Percentiles rank a stretch among this genome's conserved stretches.
Evolutionary conservation across 2,329 filamentous ascomycete species (phyloP).

Genomic region (Fusarium dimerum): DNA sequence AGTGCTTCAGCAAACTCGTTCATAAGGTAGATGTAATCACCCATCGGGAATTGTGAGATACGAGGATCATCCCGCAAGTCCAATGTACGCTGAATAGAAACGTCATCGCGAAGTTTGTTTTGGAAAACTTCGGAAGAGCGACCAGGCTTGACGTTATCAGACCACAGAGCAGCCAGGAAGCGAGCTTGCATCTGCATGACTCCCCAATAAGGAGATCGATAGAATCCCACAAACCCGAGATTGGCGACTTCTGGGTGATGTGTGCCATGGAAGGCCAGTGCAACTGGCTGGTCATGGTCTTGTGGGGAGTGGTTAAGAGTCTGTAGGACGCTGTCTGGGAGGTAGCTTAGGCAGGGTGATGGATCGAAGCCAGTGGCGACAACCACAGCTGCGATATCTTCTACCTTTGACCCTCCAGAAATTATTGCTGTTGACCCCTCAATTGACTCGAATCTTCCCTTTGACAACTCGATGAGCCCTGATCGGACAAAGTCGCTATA

Average conservation of each 20-base stretch:
- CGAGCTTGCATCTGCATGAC: constrained; percentile 86
- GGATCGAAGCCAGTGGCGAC: constrained; percentile 76
- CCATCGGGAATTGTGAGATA: constrained; percentile 76
- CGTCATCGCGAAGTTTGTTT: constrained; percentile 45
- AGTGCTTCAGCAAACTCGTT: constrained; percentile 66
- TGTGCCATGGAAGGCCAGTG: constrained; percentile 68
- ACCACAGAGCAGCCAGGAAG: constrained; percentile 65
- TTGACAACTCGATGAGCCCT: constrained; percentile 54
- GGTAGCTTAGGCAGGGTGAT: constrained; percentile 62
- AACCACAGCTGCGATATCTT: constrained; percentile 66
- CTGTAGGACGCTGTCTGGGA: constrained; percentile 57
- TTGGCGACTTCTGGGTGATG: constrained; percentile 61
- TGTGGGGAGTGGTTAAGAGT: constrained; percentile 58
- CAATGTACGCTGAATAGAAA: constrained; percentile 48
- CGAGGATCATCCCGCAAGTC: constrained; percentile 53
- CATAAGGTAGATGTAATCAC: constrained; percentile 76
- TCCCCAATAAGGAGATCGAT: constrained; percentile 82
- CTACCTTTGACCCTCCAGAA: constrained; percentile 38
- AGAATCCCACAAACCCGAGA: constrained; percentile 80
- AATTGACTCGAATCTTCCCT: constrained; percentile 46
- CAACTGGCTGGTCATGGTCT: constrained; percentile 60
- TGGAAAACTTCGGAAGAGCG: constrained; percentile 32
- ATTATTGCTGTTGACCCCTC: constrained; percentile 38
- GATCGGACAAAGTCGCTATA: constrained; percentile 75
- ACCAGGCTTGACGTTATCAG: constrained; percentile 21